Base-by-base conservation (phyloP, 768 basidiomycete species). In the Boletus speciosus region DNA sequence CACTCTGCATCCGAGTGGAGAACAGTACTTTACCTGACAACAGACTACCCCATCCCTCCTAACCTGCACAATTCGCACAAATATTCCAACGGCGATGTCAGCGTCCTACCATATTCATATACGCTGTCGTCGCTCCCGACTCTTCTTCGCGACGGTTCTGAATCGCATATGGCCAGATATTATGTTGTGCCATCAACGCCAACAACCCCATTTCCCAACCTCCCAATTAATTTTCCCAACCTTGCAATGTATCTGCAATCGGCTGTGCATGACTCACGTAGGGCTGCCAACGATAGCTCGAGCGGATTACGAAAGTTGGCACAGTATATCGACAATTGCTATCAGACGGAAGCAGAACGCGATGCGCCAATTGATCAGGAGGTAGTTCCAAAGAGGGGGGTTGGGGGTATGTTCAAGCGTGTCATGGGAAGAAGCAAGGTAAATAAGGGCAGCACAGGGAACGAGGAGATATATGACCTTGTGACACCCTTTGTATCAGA, bases 401-500 rank as follows among this genome's bases (percentile, higher is more conserved):
- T 83, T 37, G 76, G 79, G 14, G 78, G 78, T 38, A 73, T 84
- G 57, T 76, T 87, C 61, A 83, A 81, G 67, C 80, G 82, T 39
- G 78, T 88, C 15, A 84, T 88, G 23, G 63, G 83, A 71, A 61
- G 77, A 74, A 56, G 73, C 51, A 80, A 73, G 60, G 66, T 71
- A 21, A 79, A 71, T 62, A 78, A 74, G 61, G 75, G 71, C 32
- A 74, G 80, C 5, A 76, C 80, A 45, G 77, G 79, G 41, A 92
- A 92, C 63, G 87, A 88, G 60, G 88, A 91, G 54, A 86, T 84
- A 9, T 92, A 86, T 57, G 86, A 90, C 39, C 77, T 90, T 11
- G 88, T 92, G 51, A 92, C 90, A 15, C 90, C 90, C 1, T 92
- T 92, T 69, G 81, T 89, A 16, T 72, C 85, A 16, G 85, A 89